Evolutionary conservation across 2,329 filamentous ascomycete species (phyloP), one percentile per base, ranked within the genome.

Genomic region (Septoria petroselini): DNA sequence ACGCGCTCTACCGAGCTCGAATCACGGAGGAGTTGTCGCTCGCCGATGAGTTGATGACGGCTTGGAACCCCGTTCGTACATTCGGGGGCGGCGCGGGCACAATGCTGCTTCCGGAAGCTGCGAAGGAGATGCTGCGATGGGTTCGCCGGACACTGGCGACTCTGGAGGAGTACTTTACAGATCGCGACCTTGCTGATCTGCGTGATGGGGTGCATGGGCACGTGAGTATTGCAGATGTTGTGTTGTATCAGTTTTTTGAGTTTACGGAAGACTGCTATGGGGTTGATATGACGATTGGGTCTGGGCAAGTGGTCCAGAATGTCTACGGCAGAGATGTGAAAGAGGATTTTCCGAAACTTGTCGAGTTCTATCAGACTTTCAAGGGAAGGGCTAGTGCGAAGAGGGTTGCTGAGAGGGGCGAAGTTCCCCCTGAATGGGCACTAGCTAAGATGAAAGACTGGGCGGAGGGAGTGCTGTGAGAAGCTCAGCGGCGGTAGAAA

Each of bases 21-120:
- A 46, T 53, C n/a, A 38, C 27, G 12, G 51, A 53, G 30, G 25
- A 50, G 3, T 23, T 49, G 18, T 27, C 9, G 12, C 41, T 50
- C 2, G 51, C 51, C 4, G 51, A 53, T 15, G 46, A 53, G 14
- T 38, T 19, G 12, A 53, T 35, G 2, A 35, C 33, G 3, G 40
- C 29, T n/a, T 53, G 51, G 51, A 53, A 50, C 27, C 46, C 51
- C 7, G 51, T 53, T 11, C 40, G 45, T 9, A 53, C 46, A n/a
- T 50, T 46, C 23, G 46, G 51, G 11, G 49, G 45, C 3, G 41
- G 29, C 3, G 51, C 46, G 12, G 51, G 51, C 12, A 40, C 50
- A 3, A 41, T 53, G 35, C 37, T 34, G 4, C 21, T 45, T 14
- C 46, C 51, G 2, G 40, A 41, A 17, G 51, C 46, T 3, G 31